phyloP scores from a whole-genome alignment of 306 rosid species.

The Ochetophila trinervis region DNA sequence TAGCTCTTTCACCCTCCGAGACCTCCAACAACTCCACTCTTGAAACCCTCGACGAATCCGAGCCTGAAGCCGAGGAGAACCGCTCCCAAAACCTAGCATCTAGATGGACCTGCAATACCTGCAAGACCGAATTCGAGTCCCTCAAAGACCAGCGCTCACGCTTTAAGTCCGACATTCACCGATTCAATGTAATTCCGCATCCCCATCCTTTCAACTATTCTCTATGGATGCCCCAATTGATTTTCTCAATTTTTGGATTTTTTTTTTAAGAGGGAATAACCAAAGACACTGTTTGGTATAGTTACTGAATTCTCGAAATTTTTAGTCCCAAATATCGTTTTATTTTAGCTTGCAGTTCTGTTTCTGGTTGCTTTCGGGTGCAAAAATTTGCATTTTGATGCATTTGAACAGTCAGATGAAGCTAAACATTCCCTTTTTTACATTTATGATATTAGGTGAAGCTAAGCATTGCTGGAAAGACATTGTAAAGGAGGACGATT shows the following conservation, averaged over 20 bases:
- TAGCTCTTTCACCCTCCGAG: slow-evolving; percentile 29
- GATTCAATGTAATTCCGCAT: slow-evolving; percentile 66
- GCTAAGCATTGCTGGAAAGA: slow-evolving; percentile 79
- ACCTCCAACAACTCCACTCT: slow-evolving; percentile 13
- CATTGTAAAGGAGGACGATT: slow-evolving; percentile 89
- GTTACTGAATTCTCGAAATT: too few relatives aligned
- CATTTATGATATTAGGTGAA: slow-evolving; percentile 61
- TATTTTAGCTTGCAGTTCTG: too few relatives aligned
- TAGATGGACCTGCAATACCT: slow-evolving; percentile 81
- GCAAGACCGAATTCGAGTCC: slow-evolving; percentile 84
- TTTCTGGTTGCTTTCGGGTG: too few relatives aligned
- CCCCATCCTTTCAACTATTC: not conserved
- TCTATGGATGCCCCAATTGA: too few relatives aligned
- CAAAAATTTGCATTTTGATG: not conserved
- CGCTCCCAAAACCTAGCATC: slow-evolving; percentile 34
- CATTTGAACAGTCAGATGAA: not conserved
- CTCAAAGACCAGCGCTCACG: slow-evolving; percentile 90
- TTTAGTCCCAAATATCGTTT: too few relatives aligned
- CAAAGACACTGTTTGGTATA: too few relatives aligned
- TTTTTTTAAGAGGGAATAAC: not conserved
- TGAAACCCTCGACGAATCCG: slow-evolving; percentile 34
- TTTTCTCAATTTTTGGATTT: too few relatives aligned
- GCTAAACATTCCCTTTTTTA: slow-evolving; percentile 9
- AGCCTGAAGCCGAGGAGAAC: slow-evolving; percentile 16
- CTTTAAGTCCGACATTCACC: slow-evolving; percentile 90